Conservation (phyloP, 2,329 filamentous ascomycete genomes). For the Neofusicoccum sp. region DNA sequence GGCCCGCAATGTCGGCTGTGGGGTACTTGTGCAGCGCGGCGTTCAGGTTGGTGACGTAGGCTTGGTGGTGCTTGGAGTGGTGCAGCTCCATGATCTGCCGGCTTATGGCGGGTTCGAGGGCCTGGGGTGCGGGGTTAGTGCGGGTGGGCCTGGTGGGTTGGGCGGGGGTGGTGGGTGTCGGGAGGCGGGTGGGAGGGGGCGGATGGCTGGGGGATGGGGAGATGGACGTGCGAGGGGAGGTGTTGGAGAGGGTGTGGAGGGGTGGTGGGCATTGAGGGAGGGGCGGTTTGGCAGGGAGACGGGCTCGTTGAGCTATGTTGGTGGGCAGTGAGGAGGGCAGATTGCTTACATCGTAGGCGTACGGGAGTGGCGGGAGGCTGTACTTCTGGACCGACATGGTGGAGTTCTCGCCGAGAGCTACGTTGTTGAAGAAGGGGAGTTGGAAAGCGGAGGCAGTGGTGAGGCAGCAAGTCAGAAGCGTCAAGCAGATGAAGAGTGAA, state of each 20-base stretch:
- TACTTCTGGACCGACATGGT: constrained; percentile 48
- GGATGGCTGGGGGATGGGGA: not conserved
- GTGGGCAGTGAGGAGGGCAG: not conserved
- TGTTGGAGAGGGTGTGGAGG: not conserved
- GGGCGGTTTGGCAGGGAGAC: not conserved
- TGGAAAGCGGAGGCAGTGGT: constrained; percentile 12
- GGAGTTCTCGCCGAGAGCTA: constrained; percentile 33
- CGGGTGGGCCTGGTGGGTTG: constrained; percentile 1
- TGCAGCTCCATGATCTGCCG: constrained; percentile 79
- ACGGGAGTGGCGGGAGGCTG: constrained; percentile 64
- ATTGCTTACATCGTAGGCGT: constrained; percentile 64
- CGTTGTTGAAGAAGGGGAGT: constrained; percentile 23
- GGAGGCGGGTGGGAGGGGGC: not conserved
- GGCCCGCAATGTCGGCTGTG: constrained; percentile 59
- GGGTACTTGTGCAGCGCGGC: constrained; percentile 60
- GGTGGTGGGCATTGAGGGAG: not conserved
- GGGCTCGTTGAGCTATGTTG: not conserved
- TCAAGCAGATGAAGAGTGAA: not conserved
- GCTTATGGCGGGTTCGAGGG: constrained; percentile 71
- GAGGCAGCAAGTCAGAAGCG: constrained; percentile 4
- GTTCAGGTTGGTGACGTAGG: constrained; percentile 76
- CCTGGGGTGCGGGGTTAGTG: constrained; percentile 43
- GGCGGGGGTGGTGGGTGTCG: not conserved
- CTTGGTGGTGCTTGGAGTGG: constrained; percentile 75
- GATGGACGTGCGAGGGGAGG: not conserved